These are phyloP conservation scores for Psidium guajava DNA, from an alignment of 345 rosid species.

Conservation along the genomic window DNA sequence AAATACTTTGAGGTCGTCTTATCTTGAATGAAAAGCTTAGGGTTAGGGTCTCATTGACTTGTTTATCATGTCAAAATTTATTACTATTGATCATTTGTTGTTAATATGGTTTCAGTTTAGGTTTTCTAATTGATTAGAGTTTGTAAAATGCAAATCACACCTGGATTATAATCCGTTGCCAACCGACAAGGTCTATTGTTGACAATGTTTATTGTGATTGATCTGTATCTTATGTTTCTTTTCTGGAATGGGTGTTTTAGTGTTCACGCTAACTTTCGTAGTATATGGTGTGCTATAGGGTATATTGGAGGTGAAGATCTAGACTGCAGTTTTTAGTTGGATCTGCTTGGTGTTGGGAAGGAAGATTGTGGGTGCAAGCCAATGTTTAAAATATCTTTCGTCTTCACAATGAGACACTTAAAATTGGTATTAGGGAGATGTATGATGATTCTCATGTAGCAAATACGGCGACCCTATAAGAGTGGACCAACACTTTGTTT, in stretches of 20 bases:
- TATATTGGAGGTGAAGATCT: neutral
- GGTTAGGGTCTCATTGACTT: neutral
- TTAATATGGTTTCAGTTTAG: neutral
- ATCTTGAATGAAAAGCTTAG: neutral
- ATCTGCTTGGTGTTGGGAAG: neutral
- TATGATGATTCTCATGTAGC: neutral
- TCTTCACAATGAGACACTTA: neutral
- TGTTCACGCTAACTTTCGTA: neutral
- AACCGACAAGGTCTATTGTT: neutral
- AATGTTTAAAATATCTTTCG: neutral
- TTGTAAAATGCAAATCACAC: neutral
- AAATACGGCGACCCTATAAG: neutral
- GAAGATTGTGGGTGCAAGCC: neutral
- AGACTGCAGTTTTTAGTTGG: neutral
- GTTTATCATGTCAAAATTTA: neutral
- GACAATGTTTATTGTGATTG: neutral
- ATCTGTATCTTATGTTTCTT: neutral
- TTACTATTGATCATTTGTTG: neutral
- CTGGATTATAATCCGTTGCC: neutral
- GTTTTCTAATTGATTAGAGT: neutral
- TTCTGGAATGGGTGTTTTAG: neutral
- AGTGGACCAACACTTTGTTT: neutral
- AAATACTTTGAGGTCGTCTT: neutral
- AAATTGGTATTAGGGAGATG: neutral
- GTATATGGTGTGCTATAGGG: neutral